These are phyloP conservation scores for Davidsoniella virescens DNA, from an alignment of 2,329 filamentous ascomycete genomes.

Conservation along the genomic window DNA sequence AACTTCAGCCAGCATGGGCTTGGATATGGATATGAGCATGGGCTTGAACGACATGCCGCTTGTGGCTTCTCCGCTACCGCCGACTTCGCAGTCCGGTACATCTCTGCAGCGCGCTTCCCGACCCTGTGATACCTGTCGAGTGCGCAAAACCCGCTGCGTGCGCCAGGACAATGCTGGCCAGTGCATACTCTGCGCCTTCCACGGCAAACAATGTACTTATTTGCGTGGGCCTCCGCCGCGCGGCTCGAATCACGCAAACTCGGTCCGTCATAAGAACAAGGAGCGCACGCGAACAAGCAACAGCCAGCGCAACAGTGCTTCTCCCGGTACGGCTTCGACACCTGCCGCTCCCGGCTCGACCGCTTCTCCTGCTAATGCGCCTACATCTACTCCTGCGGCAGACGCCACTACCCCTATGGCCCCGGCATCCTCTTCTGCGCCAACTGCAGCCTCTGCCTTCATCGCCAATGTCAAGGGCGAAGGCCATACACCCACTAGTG, in stretches of 20 bases:
- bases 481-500: background rate
- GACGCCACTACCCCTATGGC: background rate
- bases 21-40: constrained; percentile 7
- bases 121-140: constrained; percentile 48
- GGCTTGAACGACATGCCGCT: background rate
- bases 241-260: constrained; percentile 16
- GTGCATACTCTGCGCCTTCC: constrained; percentile 49
- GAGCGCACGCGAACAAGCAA: constrained; percentile 12
- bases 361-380: background rate
- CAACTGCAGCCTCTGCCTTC: background rate
- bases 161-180: constrained; percentile 40
- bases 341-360: constrained; percentile 13
- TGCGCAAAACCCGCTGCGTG: constrained; percentile 49
- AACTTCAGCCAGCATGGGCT: background rate
- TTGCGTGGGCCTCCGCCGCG: constrained; percentile 25
- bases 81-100: background rate
- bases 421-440: background rate
- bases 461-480: background rate
- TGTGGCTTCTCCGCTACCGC: constrained; percentile 2
- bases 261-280: constrained; percentile 15
- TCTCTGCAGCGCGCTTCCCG: constrained; percentile 18
- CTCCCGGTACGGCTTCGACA: constrained; percentile 1
- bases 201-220: constrained; percentile 52
- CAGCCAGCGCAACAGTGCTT: constrained; percentile 10
- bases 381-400: background rate